phyloP scores from a whole-genome alignment of 1,139 yeast species.

The Blastobotrys buckinghamii region DNA sequence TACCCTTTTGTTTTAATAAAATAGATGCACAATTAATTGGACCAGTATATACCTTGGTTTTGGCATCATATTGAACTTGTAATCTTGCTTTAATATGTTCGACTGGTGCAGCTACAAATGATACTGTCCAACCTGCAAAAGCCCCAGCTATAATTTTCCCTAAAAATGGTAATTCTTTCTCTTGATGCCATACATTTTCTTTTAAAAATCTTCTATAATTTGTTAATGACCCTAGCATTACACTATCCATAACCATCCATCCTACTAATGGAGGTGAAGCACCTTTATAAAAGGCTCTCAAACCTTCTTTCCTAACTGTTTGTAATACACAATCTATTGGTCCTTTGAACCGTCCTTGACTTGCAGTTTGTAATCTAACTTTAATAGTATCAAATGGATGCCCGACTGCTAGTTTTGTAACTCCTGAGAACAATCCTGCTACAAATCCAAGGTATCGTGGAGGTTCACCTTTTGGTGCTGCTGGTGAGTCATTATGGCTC shows the following conservation, averaged over 20 bases:
- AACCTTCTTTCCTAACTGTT: slow-evolving; percentile 68
- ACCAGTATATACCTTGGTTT: slow-evolving; percentile 61
- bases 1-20: slow-evolving; percentile 52
- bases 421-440: slow-evolving; percentile 84
- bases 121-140: slow-evolving; percentile 79
- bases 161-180: slow-evolving; percentile 54
- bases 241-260: slow-evolving; percentile 87
- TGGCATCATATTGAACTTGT: slow-evolving; percentile 84
- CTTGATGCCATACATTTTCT: slow-evolving; percentile 54
- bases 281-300: slow-evolving; percentile 75
- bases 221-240: slow-evolving; percentile 79
- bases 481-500: slow-evolving; percentile 8
- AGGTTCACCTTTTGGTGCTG: slow-evolving; percentile 6
- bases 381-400: slow-evolving; percentile 92
- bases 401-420: slow-evolving; percentile 82
- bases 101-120: slow-evolving; percentile 90
- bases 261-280: slow-evolving; percentile 90
- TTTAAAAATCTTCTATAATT: slow-evolving; percentile 64
- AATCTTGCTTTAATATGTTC: slow-evolving; percentile 84
- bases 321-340: slow-evolving; percentile 75
- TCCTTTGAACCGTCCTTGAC: slow-evolving; percentile 66
- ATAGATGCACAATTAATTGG: slow-evolving; percentile 61
- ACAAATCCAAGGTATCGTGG: slow-evolving; percentile 51
- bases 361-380: slow-evolving; percentile 78
- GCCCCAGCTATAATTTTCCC: slow-evolving; percentile 80